Conservation (phyloP, 805 yeast genomes). For the Myxozyma monticola region DNA sequence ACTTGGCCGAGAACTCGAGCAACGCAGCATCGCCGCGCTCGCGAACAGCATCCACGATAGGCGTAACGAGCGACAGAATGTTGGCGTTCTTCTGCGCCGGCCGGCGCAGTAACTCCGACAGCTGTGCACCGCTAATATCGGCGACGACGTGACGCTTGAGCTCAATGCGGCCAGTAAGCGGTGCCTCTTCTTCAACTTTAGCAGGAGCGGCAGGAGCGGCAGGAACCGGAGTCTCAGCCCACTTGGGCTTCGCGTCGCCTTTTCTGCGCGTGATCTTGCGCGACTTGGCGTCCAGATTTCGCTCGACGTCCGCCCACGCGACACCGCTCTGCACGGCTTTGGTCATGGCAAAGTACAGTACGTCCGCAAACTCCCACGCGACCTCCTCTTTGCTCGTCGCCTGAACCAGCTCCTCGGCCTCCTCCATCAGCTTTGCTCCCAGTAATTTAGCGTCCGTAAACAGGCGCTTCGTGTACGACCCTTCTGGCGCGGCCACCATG, state of each 20-base stretch:
- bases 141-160: slow-evolving; percentile 52
- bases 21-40: slow-evolving; percentile 81
- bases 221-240: slow-evolving; percentile 36
- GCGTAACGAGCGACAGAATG: slow-evolving; percentile 88
- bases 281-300: slow-evolving; percentile 77
- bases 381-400: slow-evolving; percentile 68
- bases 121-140: slow-evolving; percentile 45
- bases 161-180: slow-evolving; percentile 48
- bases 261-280: slow-evolving; percentile 86
- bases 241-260: slow-evolving; percentile 93
- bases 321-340: slow-evolving; percentile 77
- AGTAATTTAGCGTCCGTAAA: slow-evolving; percentile 75
- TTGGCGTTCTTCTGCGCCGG: slow-evolving; percentile 95
- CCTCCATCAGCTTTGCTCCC: slow-evolving; percentile 88
- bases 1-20: slow-evolving; percentile 84
- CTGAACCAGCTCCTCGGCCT: slow-evolving; percentile 91
- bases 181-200: slow-evolving; percentile 8
- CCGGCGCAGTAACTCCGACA: slow-evolving; percentile 70
- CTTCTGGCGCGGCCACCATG: slow-evolving; percentile 71
- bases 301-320: slow-evolving; percentile 74
- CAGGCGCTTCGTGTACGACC: slow-evolving; percentile 90
- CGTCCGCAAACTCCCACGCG: slow-evolving; percentile 97
- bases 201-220: not conserved
- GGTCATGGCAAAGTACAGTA: slow-evolving; percentile 65
- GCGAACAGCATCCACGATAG: slow-evolving; percentile 79